phyloP scores from a whole-genome alignment of 257 asterid species.

The Petunia secreta region DNA sequence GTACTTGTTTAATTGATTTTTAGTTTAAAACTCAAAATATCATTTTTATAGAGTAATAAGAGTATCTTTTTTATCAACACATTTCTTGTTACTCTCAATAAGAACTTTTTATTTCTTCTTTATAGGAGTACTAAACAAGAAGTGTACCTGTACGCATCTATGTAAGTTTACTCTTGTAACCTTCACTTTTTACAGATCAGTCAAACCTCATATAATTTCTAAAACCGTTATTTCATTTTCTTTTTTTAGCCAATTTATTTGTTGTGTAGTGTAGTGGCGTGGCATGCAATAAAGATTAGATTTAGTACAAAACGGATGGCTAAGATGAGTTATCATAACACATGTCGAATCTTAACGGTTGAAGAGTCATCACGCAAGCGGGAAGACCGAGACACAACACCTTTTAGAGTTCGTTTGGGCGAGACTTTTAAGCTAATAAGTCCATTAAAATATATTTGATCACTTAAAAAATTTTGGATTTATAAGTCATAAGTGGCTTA shows the following conservation, averaged over 20 bases:
- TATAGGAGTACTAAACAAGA: background rate
- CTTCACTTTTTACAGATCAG: conserved; percentile 17
- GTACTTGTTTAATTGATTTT: too few relatives aligned
- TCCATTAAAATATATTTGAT: too few relatives aligned
- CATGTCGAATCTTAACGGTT: conserved; percentile 46
- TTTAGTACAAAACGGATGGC: conserved; percentile 38
- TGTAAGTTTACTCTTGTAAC: conserved; percentile 8
- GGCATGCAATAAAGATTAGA: conserved; percentile 27
- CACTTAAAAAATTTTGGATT: too few relatives aligned
- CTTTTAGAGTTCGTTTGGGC: too few relatives aligned
- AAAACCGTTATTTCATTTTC: conserved; percentile 12
- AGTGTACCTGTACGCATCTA: background rate
- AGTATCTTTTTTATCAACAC: too few relatives aligned
- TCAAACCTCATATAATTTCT: conserved; percentile 19
- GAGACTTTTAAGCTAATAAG: too few relatives aligned
- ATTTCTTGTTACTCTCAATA: background rate
- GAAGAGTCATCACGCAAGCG: conserved; percentile 62
- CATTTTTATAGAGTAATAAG: too few relatives aligned
- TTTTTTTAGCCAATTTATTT: conserved; percentile 28
- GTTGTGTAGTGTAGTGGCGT: conserved; percentile 34
- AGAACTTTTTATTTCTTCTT: background rate
- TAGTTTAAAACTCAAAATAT: too few relatives aligned
- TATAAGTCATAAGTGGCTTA: too few relatives aligned
- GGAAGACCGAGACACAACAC: conserved; percentile 48
- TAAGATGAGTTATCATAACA: conserved; percentile 53